Conservation (phyloP, 2,329 filamentous ascomycete genomes). For the Hawksworthiomyces lignivorus region DNA sequence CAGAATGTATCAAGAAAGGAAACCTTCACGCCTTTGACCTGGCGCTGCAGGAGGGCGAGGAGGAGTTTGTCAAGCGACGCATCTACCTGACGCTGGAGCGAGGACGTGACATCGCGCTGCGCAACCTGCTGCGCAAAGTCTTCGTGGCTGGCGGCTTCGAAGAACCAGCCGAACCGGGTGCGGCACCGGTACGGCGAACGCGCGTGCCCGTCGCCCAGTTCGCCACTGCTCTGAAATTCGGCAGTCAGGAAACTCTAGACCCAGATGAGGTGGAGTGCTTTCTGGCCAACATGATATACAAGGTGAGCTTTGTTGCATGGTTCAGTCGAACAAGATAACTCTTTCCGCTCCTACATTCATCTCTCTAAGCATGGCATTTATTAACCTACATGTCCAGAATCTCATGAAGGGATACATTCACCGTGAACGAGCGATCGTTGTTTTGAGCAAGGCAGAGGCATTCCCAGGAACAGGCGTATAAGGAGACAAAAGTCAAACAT, state of each 20-base stretch:
- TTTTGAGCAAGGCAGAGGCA: slow-evolving; percentile 84
- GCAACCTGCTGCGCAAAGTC: slow-evolving; percentile 87
- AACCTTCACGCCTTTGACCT: slow-evolving; percentile 78
- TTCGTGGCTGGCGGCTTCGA: slow-evolving; percentile 80
- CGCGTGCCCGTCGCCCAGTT: slow-evolving; percentile 81
- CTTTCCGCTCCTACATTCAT: no score
- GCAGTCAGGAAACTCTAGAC: slow-evolving; percentile 61
- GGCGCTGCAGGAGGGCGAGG: slow-evolving; percentile 72
- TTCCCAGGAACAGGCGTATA: slow-evolving; percentile 82
- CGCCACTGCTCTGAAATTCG: slow-evolving; percentile 71
- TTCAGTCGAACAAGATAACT: no score
- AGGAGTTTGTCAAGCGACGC: slow-evolving; percentile 86
- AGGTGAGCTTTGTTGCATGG: slow-evolving; percentile 58
- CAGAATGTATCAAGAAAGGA: slow-evolving; percentile 70
- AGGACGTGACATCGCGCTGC: slow-evolving; percentile 81
- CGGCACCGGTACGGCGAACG: slow-evolving; percentile 58
- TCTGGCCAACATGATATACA: slow-evolving; percentile 95
- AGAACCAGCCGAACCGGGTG: slow-evolving; percentile 61
- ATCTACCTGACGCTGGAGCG: slow-evolving; percentile 94
- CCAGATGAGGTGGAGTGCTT: slow-evolving; percentile 93
- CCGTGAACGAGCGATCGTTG: slow-evolving; percentile 79
- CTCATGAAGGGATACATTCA: slow-evolving; percentile 98
- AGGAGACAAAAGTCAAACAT: no score
- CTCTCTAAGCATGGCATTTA: neutral
- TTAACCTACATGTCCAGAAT: slow-evolving; percentile 44